A percentile compares a stretch with the other conserved stretches of the same genome.
These are phyloP conservation scores for Clonostachys sp. DNA, from an alignment of 2,329 filamentous ascomycete species.

Conservation along the genomic window DNA sequence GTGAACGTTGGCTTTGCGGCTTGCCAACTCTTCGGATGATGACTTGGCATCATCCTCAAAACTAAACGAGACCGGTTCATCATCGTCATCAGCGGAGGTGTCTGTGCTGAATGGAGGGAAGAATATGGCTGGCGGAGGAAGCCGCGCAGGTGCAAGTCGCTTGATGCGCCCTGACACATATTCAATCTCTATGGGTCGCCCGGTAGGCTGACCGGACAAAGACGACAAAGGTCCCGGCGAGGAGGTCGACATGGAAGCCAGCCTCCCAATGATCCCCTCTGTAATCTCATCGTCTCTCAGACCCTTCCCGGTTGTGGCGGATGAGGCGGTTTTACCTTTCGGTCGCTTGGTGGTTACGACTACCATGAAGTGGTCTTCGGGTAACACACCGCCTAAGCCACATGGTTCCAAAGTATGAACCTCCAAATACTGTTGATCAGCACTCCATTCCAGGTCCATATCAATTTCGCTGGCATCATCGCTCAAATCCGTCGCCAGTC, in stretches of 20 bases:
- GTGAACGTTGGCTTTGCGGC: slow-evolving; percentile 25
- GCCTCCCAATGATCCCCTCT: slow-evolving; percentile 31
- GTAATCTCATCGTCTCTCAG: slow-evolving; percentile 21
- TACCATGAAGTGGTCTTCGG: slow-evolving; percentile 61
- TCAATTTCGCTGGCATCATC: slow-evolving; percentile 31
- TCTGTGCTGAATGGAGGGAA: slow-evolving; percentile 41
- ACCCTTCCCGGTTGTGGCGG: not conserved
- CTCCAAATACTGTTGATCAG: slow-evolving; percentile 29
- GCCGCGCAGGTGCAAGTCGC: slow-evolving; percentile 37
- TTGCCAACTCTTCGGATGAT: slow-evolving; percentile 21
- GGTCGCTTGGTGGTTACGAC: slow-evolving; percentile 45
- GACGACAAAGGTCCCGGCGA: slow-evolving; percentile 12
- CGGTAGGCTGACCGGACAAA: not conserved
- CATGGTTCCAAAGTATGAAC: slow-evolving; percentile 45
- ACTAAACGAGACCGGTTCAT: slow-evolving; percentile 4
- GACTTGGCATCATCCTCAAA: slow-evolving; percentile 20
- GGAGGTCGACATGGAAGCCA: slow-evolving; percentile 23
- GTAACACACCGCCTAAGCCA: slow-evolving; percentile 53
- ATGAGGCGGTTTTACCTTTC: slow-evolving; percentile 13
- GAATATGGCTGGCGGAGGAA: slow-evolving; percentile 49
- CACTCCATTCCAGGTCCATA: slow-evolving; percentile 40
- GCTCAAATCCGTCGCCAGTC: slow-evolving; percentile 24
- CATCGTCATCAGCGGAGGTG: slow-evolving; percentile 22
- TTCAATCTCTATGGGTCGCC: slow-evolving; percentile 29
- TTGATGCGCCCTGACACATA: slow-evolving; percentile 38